Evolutionary conservation across 2,329 filamentous ascomycete species (phyloP).

Genomic region (Arthrobotrys iridis): DNA sequence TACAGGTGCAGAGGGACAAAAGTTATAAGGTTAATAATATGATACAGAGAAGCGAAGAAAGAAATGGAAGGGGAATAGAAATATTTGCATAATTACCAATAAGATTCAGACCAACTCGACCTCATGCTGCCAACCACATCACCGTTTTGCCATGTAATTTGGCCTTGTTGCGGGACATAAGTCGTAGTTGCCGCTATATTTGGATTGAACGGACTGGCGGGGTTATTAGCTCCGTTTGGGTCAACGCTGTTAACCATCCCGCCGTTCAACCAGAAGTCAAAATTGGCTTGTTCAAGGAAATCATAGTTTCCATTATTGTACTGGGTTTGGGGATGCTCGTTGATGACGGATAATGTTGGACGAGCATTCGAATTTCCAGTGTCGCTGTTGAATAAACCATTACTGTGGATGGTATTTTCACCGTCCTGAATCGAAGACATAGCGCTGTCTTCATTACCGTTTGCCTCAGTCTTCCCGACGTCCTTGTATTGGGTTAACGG

Average conservation of each 20-base stretch:
- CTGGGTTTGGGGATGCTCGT: slow-evolving; percentile 38
- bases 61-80: neutral
- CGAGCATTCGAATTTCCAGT: slow-evolving; percentile 19
- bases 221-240: slow-evolving; percentile 41
- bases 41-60: slow-evolving; percentile 23
- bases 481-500: slow-evolving; percentile 39
- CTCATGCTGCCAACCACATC: slow-evolving; percentile 47
- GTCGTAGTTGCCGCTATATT: slow-evolving; percentile 6
- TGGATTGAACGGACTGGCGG: slow-evolving; percentile 39
- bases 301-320: slow-evolving; percentile 45
- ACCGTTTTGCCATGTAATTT: slow-evolving; percentile 47
- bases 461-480: neutral
- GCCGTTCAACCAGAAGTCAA: slow-evolving; percentile 52
- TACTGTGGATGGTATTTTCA: slow-evolving; percentile 36
- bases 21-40: slow-evolving; percentile 14
- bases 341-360: slow-evolving; percentile 24
- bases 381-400: slow-evolving; percentile 34
- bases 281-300: slow-evolving; percentile 48
- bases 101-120: slow-evolving; percentile 47
- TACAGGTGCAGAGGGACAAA: neutral
- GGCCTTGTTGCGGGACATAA: slow-evolving; percentile 39
- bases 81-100: slow-evolving; percentile 41
- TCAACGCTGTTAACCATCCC: slow-evolving; percentile 50
- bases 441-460: slow-evolving; percentile 27
- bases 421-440: slow-evolving; percentile 42